phyloP scores from a whole-genome alignment of 2,329 filamentous ascomycete species.

The Pleochaeta shiraiana region DNA sequence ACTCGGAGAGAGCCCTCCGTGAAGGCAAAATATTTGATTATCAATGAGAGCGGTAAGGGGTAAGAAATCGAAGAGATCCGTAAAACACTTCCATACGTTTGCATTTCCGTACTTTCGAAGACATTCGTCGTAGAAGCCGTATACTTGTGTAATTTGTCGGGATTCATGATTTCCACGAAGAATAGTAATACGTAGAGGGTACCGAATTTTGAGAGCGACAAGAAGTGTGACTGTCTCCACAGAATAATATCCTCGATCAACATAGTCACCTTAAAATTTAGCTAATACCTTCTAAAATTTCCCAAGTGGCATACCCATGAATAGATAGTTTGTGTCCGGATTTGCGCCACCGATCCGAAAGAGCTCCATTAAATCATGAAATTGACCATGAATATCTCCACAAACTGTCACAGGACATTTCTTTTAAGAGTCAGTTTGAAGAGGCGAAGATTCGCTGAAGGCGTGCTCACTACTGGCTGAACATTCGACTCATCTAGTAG shows the following conservation, averaged over 20 bases:
- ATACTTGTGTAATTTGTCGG: conserved; percentile 96
- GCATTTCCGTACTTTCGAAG: conserved; percentile 97
- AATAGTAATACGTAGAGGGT: conserved; percentile 94
- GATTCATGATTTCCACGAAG: conserved; percentile 98
- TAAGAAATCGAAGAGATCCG: conserved; percentile 96
- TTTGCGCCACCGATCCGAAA: conserved; percentile 98
- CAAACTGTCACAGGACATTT: conserved; percentile 99
- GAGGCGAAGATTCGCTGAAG: neutral
- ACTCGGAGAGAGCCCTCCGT: conserved; percentile 89
- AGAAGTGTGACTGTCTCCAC: conserved; percentile 95
- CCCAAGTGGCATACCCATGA: conserved; percentile 63
- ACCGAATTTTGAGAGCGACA: conserved; percentile 93
- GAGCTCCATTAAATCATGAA: conserved; percentile 97
- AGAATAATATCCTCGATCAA: conserved; percentile 97
- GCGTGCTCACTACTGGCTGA: conserved; percentile 68
- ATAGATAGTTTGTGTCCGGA: conserved; percentile 97
- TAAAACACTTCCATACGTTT: conserved; percentile 99
- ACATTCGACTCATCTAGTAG: conserved; percentile 97
- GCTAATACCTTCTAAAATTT: neutral
- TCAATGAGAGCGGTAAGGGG: conserved; percentile 94
- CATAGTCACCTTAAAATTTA: conserved; percentile 57
- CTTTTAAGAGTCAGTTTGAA: conserved; percentile 22
- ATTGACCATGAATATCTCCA: conserved; percentile 97
- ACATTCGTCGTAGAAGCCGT: conserved; percentile 98
- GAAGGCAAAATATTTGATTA: conserved; percentile 97